A percentile compares a stretch with the other conserved stretches of the same genome.
These are phyloP conservation scores for Phytophthora nicotianae DNA, from an alignment of 352 stramenopile species.

Conservation along the genomic window DNA sequence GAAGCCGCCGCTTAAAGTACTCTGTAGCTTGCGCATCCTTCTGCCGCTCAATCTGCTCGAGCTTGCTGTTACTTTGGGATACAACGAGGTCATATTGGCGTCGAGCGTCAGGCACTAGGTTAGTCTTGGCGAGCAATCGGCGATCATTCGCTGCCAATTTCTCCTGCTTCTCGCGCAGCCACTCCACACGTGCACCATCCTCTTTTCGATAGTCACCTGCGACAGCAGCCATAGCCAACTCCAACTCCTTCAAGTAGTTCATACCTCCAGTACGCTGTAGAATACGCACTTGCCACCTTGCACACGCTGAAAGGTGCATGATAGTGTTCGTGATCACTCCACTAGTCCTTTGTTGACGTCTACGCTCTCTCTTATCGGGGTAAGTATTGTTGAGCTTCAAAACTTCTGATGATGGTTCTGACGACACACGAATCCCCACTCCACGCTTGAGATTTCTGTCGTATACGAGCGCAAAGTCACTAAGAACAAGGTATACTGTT, in stretches of 20 bases:
- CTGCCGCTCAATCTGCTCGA: conserved; percentile 55
- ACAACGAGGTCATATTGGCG: conserved; percentile 54
- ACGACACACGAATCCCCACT: conserved; percentile 27
- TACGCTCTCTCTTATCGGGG: conserved; percentile 9
- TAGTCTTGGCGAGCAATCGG: conserved; percentile 29
- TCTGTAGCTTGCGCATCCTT: conserved; percentile 47
- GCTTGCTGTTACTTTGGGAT: conserved; percentile 50
- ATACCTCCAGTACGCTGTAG: conserved; percentile 35
- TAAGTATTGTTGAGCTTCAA: conserved; percentile 6
- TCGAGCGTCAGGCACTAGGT: conserved; percentile 42
- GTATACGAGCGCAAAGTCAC: conserved; percentile 43
- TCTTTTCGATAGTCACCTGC: conserved; percentile 24
- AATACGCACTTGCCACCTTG: conserved; percentile 61
- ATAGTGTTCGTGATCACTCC: conserved; percentile 4
- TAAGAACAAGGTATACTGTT: conserved; percentile 43
- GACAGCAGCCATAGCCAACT: conserved; percentile 26
- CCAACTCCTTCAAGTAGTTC: conserved; percentile 31
- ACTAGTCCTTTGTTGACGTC: not conserved
- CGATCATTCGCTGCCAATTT: conserved; percentile 33
- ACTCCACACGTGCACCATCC: conserved; percentile 44
- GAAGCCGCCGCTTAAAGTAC: conserved; percentile 56
- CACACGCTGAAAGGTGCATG: conserved; percentile 14
- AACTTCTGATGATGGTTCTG: conserved; percentile 6
- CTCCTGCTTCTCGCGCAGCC: conserved; percentile 48
- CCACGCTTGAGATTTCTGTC: conserved; percentile 35